Evolutionary conservation across 257 asterid species (phyloP), one percentile per base, ranked within the genome.

Genomic region (Solanum sitiens): DNA sequence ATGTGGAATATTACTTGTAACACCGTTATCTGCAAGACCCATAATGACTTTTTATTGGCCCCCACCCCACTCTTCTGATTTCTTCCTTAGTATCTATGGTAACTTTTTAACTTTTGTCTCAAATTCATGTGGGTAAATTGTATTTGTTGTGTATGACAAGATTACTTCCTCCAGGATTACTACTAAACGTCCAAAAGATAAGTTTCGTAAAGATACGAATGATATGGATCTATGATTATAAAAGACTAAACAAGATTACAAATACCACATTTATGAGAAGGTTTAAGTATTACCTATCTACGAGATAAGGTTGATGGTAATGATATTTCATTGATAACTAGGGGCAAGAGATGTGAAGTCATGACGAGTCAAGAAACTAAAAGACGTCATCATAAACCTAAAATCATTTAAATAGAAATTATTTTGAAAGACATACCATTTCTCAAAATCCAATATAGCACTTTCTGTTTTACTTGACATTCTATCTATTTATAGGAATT

Each of bases 21-120:
- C 87, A 56, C 92, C 91, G 3, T 95, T 93, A 90, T 91, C 95
- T 20, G 95, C 98, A 40, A 93, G 93, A 8, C 98, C 98, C 79
- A 94, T 74, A 86, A 93, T 15, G 35, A 86, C 40, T 15, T 37
- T 37, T 1, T 37, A 1, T 37, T 37, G 7, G 39, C 39, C 39
- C 39, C 39, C 7, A 37, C 39, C 7, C 39, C 39, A 37, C 39
- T 37, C 39, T 6, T 37, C 1, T 37, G 7, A 37, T 37, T 37
- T 37, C 39, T 37, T 37, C 39, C 7, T 7, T 37, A 37, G 5
- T 37, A 37, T 37, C 39, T 37, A 37, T 37, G 39, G 39, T 37
- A 37, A 37, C 7, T 37, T 37, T 37, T 37, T 1, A 37, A 37
- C 7, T 37, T 37, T 37, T 37, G 7, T 37, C 39, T 37, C 39